Conservation (phyloP, 345 rosid species). For the Citrus mangshanensis region DNA sequence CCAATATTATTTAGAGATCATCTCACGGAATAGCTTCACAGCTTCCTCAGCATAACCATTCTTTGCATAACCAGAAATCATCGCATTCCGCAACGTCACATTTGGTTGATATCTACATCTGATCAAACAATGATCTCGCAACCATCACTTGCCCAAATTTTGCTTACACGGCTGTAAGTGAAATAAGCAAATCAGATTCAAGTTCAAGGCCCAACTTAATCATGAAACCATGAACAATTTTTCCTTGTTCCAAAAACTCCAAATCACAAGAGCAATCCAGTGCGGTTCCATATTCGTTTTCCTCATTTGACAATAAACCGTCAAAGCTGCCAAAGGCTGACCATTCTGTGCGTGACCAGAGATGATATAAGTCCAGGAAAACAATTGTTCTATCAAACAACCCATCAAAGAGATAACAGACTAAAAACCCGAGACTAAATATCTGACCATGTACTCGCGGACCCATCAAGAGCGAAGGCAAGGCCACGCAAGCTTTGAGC, state of each 20-base stretch:
- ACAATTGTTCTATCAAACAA: constrained; percentile 48
- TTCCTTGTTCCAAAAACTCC: constrained; percentile 52
- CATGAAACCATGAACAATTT: constrained; percentile 48
- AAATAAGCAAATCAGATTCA: constrained; percentile 64
- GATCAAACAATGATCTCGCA: constrained; percentile 51
- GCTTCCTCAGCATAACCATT: constrained; percentile 67
- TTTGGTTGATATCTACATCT: constrained; percentile 50
- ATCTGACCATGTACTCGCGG: constrained; percentile 52
- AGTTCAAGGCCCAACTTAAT: constrained; percentile 63
- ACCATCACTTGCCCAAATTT: constrained; percentile 57
- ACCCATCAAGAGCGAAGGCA: constrained; percentile 40
- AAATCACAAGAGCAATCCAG: constrained; percentile 62
- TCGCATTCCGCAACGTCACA: constrained; percentile 64
- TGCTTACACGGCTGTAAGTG: constrained; percentile 66
- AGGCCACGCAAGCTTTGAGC: constrained; percentile 57
- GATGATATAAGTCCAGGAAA: constrained; percentile 67
- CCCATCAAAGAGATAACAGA: constrained; percentile 28
- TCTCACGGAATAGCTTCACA: constrained; percentile 45
- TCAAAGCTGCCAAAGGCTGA: constrained; percentile 53
- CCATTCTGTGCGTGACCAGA: constrained; percentile 70
- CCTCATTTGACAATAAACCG: constrained; percentile 53
- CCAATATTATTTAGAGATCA: constrained; percentile 35
- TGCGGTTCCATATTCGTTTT: constrained; percentile 45
- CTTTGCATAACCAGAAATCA: constrained; percentile 74
- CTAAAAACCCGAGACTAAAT: constrained; percentile 42